Conservation (phyloP, 352 stramenopile genomes). For the Globisporangium cylindrosporum region DNA sequence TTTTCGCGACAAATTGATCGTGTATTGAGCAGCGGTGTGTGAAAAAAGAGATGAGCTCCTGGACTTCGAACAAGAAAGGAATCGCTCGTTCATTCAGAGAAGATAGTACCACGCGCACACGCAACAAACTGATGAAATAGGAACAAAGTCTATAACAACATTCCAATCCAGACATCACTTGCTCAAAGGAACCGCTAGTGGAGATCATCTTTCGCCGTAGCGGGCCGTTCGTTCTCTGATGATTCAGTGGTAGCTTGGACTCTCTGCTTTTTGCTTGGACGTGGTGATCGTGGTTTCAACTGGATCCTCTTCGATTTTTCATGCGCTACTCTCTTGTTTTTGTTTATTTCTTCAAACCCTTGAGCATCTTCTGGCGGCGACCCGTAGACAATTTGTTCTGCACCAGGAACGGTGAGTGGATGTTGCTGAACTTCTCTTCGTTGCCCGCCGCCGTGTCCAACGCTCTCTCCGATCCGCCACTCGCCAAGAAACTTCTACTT, state of each 20-base stretch:
- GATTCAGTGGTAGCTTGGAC: not conserved
- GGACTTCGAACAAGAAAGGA: not conserved
- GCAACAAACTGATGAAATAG: not conserved
- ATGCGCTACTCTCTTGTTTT: constrained; percentile 3
- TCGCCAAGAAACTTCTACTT: constrained; percentile 51
- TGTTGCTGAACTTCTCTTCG: constrained; percentile 85
- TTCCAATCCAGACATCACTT: not conserved
- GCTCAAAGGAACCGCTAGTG: not conserved
- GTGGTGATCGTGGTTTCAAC: not conserved
- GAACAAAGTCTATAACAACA: not conserved
- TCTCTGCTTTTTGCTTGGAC: constrained; percentile 11
- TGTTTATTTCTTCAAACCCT: constrained; percentile 83
- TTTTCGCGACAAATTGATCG: not conserved
- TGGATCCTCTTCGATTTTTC: not conserved
- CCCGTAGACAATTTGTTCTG: constrained; percentile 86
- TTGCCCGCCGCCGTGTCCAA: constrained; percentile 44
- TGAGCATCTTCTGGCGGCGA: constrained; percentile 86
- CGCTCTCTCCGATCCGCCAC: constrained; percentile 19
- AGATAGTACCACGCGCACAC: not conserved
- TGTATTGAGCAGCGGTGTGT: not conserved
- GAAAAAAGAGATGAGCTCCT: not conserved
- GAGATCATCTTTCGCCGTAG: not conserved
- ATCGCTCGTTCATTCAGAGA: not conserved
- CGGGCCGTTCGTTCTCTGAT: not conserved
- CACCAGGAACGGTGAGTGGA: constrained; percentile 82